Evolutionary conservation across 2,329 filamentous ascomycete genomes (phyloP), one percentile per base, ranked within the genome.

Genomic region (Colletotrichum chrysophilum): DNA sequence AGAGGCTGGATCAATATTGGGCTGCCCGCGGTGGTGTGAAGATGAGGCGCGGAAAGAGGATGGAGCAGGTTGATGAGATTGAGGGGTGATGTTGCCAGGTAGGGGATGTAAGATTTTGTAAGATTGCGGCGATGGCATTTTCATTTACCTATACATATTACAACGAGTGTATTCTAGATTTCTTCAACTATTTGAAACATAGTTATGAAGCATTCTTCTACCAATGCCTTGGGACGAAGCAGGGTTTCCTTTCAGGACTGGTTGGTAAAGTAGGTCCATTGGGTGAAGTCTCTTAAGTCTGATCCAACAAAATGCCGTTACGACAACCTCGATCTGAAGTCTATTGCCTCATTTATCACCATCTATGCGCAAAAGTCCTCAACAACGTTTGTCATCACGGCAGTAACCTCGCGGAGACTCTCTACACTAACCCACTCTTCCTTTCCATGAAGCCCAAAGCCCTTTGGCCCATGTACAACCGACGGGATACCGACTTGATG

Each of bases 371-470:
- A 85, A 67, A 85, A 85, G 13, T 80, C 77, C 4, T 62, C n/a
- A 4, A 80, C 79, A 36, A 85, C 75, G 2, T 66, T 71, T 3
- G 76, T 78, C 61, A 86, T 75, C 2, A 79, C 76, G 6, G 81
- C 76, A 0, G 81, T 73, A 36, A 87, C 82, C 58, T 84, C 77
- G n/a, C 78, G 75, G 12, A 89, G 78, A 43, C 87, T 88, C 12
- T 87, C 78, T 3, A 86, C 81, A 26, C 87, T 84, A 0, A 88
- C 88, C 85, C 85, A 90, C 80, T 91, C 89, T 71, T 88, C 85
- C 66, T 87, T 88, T 2, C 82, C 83, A 77, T 91, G 88, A 5
- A 90, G 76, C 0, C 89, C 89, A n/a, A 85, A 84, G 0, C 88
- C 89, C 10, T 79, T 80, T 0, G 88, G 88, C 0, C 89, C 88